These are phyloP conservation scores for Trifolium repens DNA, from an alignment of 306 rosid genomes.

Conservation along the genomic window DNA sequence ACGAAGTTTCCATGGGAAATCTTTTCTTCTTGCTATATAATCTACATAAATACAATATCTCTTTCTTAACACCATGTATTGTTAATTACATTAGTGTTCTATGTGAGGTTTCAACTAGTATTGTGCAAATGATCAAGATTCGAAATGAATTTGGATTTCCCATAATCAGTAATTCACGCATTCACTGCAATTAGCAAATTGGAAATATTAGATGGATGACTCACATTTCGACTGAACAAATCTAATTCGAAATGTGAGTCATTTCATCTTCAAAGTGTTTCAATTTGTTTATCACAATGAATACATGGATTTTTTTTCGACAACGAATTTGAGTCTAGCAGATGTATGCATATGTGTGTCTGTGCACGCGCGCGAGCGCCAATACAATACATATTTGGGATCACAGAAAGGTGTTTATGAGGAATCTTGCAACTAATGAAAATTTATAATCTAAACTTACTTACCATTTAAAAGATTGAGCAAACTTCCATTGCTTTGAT, in stretches of 20 bases:
- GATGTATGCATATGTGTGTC: not conserved
- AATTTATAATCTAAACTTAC: conserved; percentile 44
- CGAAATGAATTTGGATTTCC: not conserved
- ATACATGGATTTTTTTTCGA: too few species aligned
- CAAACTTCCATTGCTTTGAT: conserved; percentile 75
- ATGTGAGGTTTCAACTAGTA: not conserved
- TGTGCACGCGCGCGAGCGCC: too few species aligned
- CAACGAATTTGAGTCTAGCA: not conserved
- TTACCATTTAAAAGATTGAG: conserved; percentile 71
- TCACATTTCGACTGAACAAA: not conserved
- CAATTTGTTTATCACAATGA: not conserved
- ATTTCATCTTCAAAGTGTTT: not conserved
- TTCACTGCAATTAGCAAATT: not conserved
- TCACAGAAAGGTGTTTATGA: too few species aligned
- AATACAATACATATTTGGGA: too few species aligned
- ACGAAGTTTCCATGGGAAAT: conserved; percentile 64
- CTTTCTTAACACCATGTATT: not conserved
- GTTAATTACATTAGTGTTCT: not conserved
- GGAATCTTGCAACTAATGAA: conserved; percentile 22
- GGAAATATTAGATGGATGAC: not conserved
- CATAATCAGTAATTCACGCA: not conserved
- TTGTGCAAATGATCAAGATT: conserved; percentile 17
- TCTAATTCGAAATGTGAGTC: not conserved
- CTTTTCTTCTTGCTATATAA: conserved; percentile 54
- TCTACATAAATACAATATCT: conserved; percentile 48